These are phyloP conservation scores for Vicia sativa DNA, from an alignment of 306 rosid genomes.

Conservation along the genomic window DNA sequence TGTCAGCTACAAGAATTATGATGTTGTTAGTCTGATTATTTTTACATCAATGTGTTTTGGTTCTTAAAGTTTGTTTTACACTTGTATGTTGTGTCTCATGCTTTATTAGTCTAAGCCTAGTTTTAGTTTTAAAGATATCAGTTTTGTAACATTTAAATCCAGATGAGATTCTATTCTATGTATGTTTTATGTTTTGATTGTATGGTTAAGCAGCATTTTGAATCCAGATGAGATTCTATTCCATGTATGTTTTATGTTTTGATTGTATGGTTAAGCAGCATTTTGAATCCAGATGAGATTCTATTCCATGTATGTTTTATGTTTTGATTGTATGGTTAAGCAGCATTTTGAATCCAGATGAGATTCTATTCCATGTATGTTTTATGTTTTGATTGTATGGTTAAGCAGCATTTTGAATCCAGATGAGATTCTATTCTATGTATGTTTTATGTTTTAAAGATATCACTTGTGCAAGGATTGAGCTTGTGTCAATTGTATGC, in stretches of 20 bases:
- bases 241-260: background rate
- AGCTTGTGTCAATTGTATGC: background rate
- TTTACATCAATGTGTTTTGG: background rate
- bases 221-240: background rate
- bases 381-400: background rate
- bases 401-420: background rate
- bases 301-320: background rate
- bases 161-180: background rate
- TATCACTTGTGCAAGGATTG: background rate
- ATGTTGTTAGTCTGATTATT: too few species aligned
- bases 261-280: background rate
- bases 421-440: background rate
- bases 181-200: background rate
- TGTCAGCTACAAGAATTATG: too few species aligned
- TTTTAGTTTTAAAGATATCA: background rate
- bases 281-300: background rate
- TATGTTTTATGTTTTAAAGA: background rate
- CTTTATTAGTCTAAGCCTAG: background rate
- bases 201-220: background rate
- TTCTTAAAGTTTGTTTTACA: background rate
- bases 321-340: background rate
- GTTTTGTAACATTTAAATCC: background rate
- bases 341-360: background rate
- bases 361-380: background rate
- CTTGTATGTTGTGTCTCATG: background rate